These are phyloP conservation scores for Phialocephala subalpina DNA, from an alignment of 2,329 filamentous ascomycete genomes.

Conservation along the genomic window DNA sequence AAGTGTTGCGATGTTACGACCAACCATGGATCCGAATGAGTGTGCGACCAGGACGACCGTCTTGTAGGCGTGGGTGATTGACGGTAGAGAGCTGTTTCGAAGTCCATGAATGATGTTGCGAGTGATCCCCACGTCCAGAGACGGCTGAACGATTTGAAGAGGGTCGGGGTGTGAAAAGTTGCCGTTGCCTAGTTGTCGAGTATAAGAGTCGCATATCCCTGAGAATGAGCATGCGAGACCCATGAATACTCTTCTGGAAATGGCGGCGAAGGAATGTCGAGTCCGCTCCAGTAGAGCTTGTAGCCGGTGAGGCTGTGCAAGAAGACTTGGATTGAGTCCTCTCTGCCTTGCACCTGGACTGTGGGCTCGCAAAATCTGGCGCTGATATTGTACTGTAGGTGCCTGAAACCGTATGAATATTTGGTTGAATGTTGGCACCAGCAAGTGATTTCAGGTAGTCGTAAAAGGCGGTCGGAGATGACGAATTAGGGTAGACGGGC, in stretches of 20 bases:
- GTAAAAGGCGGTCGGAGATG: background rate
- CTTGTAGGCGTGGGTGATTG: conserved; percentile 22
- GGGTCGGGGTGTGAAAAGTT: conserved; percentile 33
- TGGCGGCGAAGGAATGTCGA: background rate
- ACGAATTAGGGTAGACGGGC: background rate
- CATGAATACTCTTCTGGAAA: conserved; percentile 18
- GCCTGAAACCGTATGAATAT: background rate
- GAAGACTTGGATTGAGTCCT: conserved; percentile 21
- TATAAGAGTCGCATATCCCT: conserved; percentile 29
- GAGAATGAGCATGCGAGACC: conserved; percentile 22
- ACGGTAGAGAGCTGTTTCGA: background rate
- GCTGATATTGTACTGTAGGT: conserved; percentile 20
- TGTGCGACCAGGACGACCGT: conserved; percentile 55
- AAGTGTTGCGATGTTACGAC: background rate
- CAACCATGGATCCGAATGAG: background rate
- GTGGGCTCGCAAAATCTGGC: conserved; percentile 15
- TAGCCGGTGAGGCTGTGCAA: conserved; percentile 18
- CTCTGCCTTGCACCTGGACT: background rate
- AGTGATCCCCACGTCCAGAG: conserved; percentile 32
- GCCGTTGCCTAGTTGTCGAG: conserved; percentile 31
- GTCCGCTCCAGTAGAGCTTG: conserved; percentile 15
- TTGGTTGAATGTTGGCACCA: background rate
- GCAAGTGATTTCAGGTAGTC: background rate
- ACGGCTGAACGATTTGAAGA: conserved; percentile 28
- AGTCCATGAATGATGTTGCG: conserved; percentile 5